Evolutionary conservation across 2,329 filamentous ascomycete species (phyloP).

Genomic region (Daldinia eschscholtzii): DNA sequence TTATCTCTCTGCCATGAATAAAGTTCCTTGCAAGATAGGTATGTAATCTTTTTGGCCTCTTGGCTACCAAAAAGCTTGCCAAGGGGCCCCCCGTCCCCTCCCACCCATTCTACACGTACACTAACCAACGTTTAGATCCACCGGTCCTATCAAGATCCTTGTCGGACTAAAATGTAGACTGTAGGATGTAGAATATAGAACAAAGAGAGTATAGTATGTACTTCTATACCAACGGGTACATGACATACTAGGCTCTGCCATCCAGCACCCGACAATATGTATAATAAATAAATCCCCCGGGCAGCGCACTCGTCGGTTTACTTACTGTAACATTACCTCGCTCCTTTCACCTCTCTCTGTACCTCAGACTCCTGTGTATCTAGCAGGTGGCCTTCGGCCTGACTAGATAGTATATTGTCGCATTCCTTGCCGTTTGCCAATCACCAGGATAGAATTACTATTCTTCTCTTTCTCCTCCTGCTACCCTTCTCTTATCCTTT

Average conservation of each 20-base stretch:
- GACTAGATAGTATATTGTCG: conserved; percentile 22
- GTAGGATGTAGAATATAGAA: conserved; percentile 14
- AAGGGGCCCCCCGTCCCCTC: conserved; percentile 1
- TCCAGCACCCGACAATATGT: conserved; percentile 5
- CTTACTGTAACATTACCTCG: conserved; percentile 29
- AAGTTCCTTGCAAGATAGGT: not conserved
- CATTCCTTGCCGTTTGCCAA: conserved; percentile 19
- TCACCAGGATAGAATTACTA: not conserved
- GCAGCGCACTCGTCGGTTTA: conserved; percentile 27
- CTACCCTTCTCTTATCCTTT: not conserved
- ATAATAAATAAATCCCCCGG: conserved; percentile 40
- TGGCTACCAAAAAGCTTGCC: conserved; percentile 7
- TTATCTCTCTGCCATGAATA: not conserved
- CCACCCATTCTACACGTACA: conserved; percentile 10
- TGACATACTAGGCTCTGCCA: conserved; percentile 2
- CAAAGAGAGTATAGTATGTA: conserved; percentile 2
- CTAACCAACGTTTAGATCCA: conserved; percentile 13
- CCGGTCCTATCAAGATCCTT: conserved; percentile 34
- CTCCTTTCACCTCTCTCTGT: conserved; percentile 16
- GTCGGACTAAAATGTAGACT: conserved; percentile 15
- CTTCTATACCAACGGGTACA: not conserved
- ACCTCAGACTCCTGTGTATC: conserved; percentile 18
- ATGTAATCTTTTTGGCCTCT: conserved; percentile 1
- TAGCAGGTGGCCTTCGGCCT: conserved; percentile 18
- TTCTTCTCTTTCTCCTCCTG: conserved; percentile 4